Evolutionary conservation across 2,329 filamentous ascomycete species (phyloP).

Genomic region (Ophiocordyceps australis): DNA sequence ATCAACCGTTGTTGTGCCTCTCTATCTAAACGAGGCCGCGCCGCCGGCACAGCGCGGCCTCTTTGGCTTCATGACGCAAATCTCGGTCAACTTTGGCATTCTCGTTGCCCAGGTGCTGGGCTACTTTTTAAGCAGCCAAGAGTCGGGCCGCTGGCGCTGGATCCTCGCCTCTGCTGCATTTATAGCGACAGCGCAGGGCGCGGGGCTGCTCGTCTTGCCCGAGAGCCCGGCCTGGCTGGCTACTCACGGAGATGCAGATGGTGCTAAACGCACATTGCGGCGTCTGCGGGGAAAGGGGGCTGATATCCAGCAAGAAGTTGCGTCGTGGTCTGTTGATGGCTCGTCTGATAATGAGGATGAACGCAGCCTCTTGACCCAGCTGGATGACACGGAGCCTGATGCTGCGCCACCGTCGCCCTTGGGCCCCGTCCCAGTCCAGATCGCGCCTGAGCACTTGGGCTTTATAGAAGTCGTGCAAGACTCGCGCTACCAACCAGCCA

Average conservation of each 20-base stretch:
- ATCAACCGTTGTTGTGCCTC: slow-evolving; percentile 77
- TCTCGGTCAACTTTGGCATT: slow-evolving; percentile 87
- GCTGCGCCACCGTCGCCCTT: slow-evolving; percentile 3
- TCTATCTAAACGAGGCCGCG: slow-evolving; percentile 87
- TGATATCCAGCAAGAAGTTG: slow-evolving; percentile 58
- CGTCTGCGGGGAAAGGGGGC: slow-evolving; percentile 53
- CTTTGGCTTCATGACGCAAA: slow-evolving; percentile 73
- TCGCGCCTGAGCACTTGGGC: slow-evolving; percentile 29
- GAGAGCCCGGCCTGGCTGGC: slow-evolving; percentile 85
- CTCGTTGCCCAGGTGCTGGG: slow-evolving; percentile 68
- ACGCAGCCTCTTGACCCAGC: slow-evolving; percentile 42
- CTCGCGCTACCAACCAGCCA: slow-evolving; percentile 49
- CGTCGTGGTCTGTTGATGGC: slow-evolving; percentile 32
- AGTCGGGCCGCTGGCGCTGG: slow-evolving; percentile 64
- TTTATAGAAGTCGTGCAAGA: slow-evolving; percentile 50
- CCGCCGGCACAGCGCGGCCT: slow-evolving; percentile 59
- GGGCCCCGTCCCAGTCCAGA: slow-evolving; percentile 2
- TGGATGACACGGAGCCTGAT: slow-evolving; percentile 5
- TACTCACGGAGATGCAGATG: slow-evolving; percentile 38
- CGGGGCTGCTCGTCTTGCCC: slow-evolving; percentile 58
- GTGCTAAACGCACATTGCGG: slow-evolving; percentile 51
- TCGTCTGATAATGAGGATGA: slow-evolving; percentile 37
- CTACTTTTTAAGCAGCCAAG: slow-evolving; percentile 67
- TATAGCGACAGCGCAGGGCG: slow-evolving; percentile 47
- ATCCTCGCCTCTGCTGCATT: slow-evolving; percentile 59